Evolutionary conservation across 139 green algal species (phyloP), one percentile per base, ranked within the genome.

Genomic region (Haematococcus lacustris): DNA sequence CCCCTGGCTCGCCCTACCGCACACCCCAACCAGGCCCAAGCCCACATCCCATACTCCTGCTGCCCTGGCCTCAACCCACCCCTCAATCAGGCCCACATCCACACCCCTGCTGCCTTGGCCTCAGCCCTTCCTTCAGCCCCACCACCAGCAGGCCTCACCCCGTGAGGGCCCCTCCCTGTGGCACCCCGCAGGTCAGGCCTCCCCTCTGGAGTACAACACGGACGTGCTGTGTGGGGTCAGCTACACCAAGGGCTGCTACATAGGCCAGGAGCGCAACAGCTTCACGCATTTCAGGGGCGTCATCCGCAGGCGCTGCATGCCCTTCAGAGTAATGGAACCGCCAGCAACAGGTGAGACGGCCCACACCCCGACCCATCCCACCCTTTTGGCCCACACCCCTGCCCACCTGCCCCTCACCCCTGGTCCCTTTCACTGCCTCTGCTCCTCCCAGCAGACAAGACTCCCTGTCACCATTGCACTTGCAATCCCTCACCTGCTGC

Each of bases 161-260:
- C n/a, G n/a, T n/a, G n/a, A n/a, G n/a, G n/a, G n/a, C n/a, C n/a
- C n/a, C n/a, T n/a, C n/a, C n/a, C n/a, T n/a, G n/a, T n/a, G n/a
- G 4, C 40, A 38, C 1, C 33, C 6, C 79, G 40, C 82, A 93
- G 90, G 79, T 3, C 75, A 92, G 57, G 75, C 87, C 0, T 81
- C 96, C 0, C 91, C 94, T 0, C 78, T 99, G 68, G 95, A 98
- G 73, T 98, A 87, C 80, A 98, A 97, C 75, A 51, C 99, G 47
- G 95, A 97, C 57, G 91, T 66, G 0, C 79, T 99, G 40, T 57
- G 89, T 64, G 95, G 87, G 30, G 88, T 99, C 60, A 91, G 78
- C 70, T 99, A 94, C 78, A 81, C 53, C 60, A 99, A 99, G 75
- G 94, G 94, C 61, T 99, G 95, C 83, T 99, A 99, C 79, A 84